Conservation (phyloP, 768 basidiomycete species). For the Xerocomellus intermedius region DNA sequence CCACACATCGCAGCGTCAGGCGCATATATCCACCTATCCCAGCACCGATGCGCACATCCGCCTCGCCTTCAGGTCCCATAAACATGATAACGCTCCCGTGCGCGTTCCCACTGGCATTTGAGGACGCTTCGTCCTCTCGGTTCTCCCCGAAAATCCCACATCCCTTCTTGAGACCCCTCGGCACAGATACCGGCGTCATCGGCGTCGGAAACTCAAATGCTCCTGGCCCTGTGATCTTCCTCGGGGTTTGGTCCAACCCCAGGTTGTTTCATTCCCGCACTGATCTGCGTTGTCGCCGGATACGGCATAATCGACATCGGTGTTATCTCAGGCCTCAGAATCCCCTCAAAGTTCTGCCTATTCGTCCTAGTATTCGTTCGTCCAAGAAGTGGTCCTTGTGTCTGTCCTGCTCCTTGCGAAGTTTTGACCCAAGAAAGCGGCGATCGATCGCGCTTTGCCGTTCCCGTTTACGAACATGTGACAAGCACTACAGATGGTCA, state of each 20-base stretch:
- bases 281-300: constrained; percentile 5
- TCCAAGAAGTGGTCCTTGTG: constrained; percentile 5
- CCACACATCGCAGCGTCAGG: no score
- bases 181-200: constrained; percentile 19
- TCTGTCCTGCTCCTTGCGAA: background rate
- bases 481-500: no score
- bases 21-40: constrained; percentile 28
- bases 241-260: constrained; percentile 18
- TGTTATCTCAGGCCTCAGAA: constrained; percentile 19
- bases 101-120: background rate
- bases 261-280: constrained; percentile 1
- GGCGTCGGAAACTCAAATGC: constrained; percentile 15
- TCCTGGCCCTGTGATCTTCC: constrained; percentile 9
- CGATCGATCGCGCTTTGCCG: constrained; percentile 20
- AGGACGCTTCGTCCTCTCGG: constrained; percentile 2
- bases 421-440: constrained; percentile 24
- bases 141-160: background rate
- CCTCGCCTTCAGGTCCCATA: constrained; percentile 5
- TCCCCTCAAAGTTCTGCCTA: constrained; percentile 26
- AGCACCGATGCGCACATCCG: background rate
- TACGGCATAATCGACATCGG: constrained; percentile 28
- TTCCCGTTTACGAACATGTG: constrained; percentile 3
- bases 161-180: constrained; percentile 14
- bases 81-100: background rate
- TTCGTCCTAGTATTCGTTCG: background rate